phyloP scores from a whole-genome alignment of 192 early-diverging fungal genomes.

The Gamsiella multidivaricata region DNA sequence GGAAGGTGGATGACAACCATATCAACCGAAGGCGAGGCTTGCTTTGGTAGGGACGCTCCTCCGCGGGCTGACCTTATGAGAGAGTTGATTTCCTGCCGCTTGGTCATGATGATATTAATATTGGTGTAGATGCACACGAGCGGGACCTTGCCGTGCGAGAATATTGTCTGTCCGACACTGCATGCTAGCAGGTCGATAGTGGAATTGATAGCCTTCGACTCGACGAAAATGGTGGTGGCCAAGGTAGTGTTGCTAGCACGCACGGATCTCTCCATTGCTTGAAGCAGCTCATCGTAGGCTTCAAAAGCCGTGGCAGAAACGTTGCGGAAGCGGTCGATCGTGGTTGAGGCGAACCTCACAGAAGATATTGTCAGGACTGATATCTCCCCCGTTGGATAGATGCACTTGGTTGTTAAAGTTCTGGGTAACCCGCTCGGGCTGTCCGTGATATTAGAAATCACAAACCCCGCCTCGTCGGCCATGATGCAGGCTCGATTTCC shows the following conservation, averaged over 20 bases:
- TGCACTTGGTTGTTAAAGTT: constrained; percentile 19
- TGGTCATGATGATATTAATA: background rate
- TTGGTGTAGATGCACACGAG: background rate
- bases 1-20: background rate
- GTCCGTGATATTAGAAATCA: background rate
- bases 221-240: background rate
- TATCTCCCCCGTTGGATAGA: background rate
- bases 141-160: background rate
- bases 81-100: background rate
- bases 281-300: constrained; percentile 3
- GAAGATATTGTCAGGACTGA: background rate
- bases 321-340: background rate
- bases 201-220: background rate
- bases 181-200: background rate
- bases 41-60: background rate
- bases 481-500: too few species aligned
- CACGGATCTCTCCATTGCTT: constrained; percentile 6
- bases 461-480: too few species aligned
- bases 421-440: constrained; percentile 3
- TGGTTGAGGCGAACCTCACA: background rate
- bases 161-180: too few species aligned
- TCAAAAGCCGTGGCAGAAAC: constrained; percentile 6
- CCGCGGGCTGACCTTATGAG: background rate
- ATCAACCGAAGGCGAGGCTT: background rate
- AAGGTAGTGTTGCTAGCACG: background rate